Base-by-base conservation (phyloP, 257 asterid species). In the Salvia hispanica region DNA sequence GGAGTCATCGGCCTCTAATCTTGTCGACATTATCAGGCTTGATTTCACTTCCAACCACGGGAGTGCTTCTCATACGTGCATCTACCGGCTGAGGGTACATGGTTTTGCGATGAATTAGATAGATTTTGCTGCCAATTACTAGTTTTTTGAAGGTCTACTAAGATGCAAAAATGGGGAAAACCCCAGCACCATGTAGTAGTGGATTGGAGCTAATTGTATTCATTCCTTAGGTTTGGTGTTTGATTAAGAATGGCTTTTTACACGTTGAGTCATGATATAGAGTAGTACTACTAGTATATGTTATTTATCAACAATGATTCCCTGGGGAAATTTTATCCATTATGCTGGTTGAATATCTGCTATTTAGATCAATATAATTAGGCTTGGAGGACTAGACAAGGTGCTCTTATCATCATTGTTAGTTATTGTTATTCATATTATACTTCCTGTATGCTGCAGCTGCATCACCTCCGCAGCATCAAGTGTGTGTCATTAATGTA, bases 111-210 rank as follows among this genome's bases (percentile, higher is more conserved):
- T 58, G 42, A 33, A 46, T 43, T 56, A 37, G 44, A 47, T 13
- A 14, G 7, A 69, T 77, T 63, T 37, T 47, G 58, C 53, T 56
- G 45, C 56, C 57, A 6, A 57, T 51, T 3, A 28, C 44, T 58
- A 37, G 63, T 54, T 4, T 54, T 39, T 39, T 54, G n/a, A 0
- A 55, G 40, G 10, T 55, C 36, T 7, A 9, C 8, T 9, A n/a
- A n/a, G n/a, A 28, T 55, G 2, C 61, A 11, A 11, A 28, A 56
- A 5, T 56, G 40, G 12, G 40, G 9, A 28, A 31, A 55, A 11
- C 2, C 2, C 11, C 11, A 2, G 0, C 9, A 40, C 43, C 8
- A 5, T n/a, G n/a, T n/a, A n/a, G n/a, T 12, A 55, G 61, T 28
- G 12, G 61, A 40, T 9, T 2, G 10, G 3, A 61, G 52, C 52